Base-by-base conservation (phyloP, 148 eudicot species). In the Cornus florida region DNA sequence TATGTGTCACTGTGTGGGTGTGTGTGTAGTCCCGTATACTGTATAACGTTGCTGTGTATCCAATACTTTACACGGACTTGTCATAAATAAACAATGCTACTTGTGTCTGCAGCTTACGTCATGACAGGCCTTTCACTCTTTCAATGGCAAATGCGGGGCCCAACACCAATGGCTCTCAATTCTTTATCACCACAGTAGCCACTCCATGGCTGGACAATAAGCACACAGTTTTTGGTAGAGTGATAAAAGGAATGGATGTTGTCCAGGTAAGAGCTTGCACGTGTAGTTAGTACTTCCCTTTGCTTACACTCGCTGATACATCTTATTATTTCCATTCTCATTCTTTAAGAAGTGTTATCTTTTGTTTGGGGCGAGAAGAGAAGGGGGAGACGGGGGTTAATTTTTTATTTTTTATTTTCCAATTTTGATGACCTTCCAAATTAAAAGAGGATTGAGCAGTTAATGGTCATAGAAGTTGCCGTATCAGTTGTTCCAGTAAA, bases 71-170 rank as follows among this genome's bases (percentile, higher is more conserved):
- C 20, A 7, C 17, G 50, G 12, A 68, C 17, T 68, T 53, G 56
- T 20, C 10, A 64, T 65, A 24, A 2, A 16, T 50, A 68, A 67
- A 24, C 2, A 65, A 79, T 80, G 69, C 2, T 75, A 22, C 23
- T 57, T 68, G 57, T 53, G 70, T 83, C 38, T 88, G 86, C 94
- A 97, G 99, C 81, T 86, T 97, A 81, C 89, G 99, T 82, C 99
- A 96, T 70, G 99, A 96, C 81, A 89, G 99, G 85, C 99, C 99
- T 70, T 96, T 93, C 85, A 96, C 99, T 53, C 83, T 96, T 67
- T 96, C 99, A 59, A 96, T 96, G 99, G 99, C 99, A 67, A 96
- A 96, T 84, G 99, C 98, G 75, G 99, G 99, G 41, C 90, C 98
- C 65, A 92, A 92, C 85, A 91, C 94, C 70, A 96, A 96, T 76